Evolutionary conservation across 2,329 filamentous ascomycete species (phyloP).

Genomic region (Beauveria australis): DNA sequence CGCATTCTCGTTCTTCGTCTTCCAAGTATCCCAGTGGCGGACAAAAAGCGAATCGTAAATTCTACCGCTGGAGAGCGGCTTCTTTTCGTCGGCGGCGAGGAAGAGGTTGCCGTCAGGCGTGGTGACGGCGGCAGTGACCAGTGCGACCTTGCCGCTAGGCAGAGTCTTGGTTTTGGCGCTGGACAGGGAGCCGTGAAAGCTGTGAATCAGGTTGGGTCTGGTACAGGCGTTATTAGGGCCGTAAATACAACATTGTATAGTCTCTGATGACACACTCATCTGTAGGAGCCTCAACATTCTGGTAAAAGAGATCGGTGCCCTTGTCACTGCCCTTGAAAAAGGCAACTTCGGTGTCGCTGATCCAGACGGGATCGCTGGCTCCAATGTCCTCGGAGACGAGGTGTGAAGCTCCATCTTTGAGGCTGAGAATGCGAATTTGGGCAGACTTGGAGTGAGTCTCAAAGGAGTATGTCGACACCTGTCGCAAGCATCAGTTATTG

Average conservation of each 20-base stretch:
- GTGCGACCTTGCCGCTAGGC: slow-evolving; percentile 39
- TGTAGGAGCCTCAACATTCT: slow-evolving; percentile 25
- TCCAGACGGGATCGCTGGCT: slow-evolving; percentile 68
- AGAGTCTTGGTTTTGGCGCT: slow-evolving; percentile 51
- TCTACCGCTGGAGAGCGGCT: slow-evolving; percentile 54
- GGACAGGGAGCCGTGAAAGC: slow-evolving; percentile 45
- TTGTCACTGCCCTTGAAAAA: slow-evolving; percentile 44
- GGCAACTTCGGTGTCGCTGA: slow-evolving; percentile 56
- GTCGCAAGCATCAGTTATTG: background rate
- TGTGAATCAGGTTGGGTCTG: slow-evolving; percentile 34
- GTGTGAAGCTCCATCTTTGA: slow-evolving; percentile 56
- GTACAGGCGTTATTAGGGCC: slow-evolving; percentile 10
- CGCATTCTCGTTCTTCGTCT: slow-evolving; percentile 58
- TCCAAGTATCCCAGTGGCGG: slow-evolving; percentile 76
- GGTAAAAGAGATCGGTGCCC: slow-evolving; percentile 38
- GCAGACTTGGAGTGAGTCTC: slow-evolving; percentile 58
- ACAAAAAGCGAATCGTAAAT: slow-evolving; percentile 71
- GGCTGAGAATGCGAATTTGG: slow-evolving; percentile 64
- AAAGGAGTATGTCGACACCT: slow-evolving; percentile 73
- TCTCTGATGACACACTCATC: slow-evolving; percentile 27
- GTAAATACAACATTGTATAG: background rate
- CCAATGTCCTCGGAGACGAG: slow-evolving; percentile 56
- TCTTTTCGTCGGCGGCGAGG: slow-evolving; percentile 53
- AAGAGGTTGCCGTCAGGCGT: slow-evolving; percentile 62
- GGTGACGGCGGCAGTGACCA: slow-evolving; percentile 56